Base-by-base conservation (phyloP, 225 moss, liverwort and hornwort genomes). In the Marchantia polymorpha region DNA sequence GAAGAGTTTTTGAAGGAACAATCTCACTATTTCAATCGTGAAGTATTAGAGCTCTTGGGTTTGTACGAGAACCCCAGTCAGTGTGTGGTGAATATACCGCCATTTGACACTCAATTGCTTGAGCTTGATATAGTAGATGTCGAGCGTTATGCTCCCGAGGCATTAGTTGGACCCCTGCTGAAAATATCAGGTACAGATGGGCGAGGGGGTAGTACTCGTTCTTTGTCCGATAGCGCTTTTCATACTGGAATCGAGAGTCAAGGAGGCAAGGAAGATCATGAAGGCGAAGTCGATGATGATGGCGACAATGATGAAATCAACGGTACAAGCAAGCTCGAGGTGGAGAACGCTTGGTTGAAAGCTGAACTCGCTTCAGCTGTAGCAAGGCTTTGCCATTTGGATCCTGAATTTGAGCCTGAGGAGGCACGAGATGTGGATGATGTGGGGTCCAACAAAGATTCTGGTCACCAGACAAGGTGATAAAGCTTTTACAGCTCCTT, bases 331-430 rank as follows among this genome's bases (percentile, higher is more conserved):
- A 93, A 90, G 69, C 80, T 99, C 46, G 99, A 99, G 88, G 99
- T 99, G 76, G 99, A 99, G 73, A 99, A 99, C 81, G 95, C 95
- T 12, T 93, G 91, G 95, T 89, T 99, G 60, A 99, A 95, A 85
- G 91, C 95, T 69, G 95, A 99, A 88, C 87, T 99, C 69, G 99
- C 99, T 65, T 93, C 99, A 64, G 95, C 92, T 22, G 88, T 99
- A 11, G 93, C 99, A 55, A 89, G 86, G 89, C 87, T 99, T 22
- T 99, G 99, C 82, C 92, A 90, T 66, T 53, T 95, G 76, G 93
- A 93, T 82, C 95, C 93, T 76, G 95, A 92, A 19, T 88, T 87
- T 73, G 95, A 90, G 72, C 27, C 86, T 52, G 92, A 93, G 64
- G 97, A 90, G 81, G 92, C 78, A 39, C 84, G 82, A 61, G 80